Percentiles rank a stretch among this genome's conserved stretches.
phyloP scores from a whole-genome alignment of 345 rosid species.

The Viola odorata region DNA sequence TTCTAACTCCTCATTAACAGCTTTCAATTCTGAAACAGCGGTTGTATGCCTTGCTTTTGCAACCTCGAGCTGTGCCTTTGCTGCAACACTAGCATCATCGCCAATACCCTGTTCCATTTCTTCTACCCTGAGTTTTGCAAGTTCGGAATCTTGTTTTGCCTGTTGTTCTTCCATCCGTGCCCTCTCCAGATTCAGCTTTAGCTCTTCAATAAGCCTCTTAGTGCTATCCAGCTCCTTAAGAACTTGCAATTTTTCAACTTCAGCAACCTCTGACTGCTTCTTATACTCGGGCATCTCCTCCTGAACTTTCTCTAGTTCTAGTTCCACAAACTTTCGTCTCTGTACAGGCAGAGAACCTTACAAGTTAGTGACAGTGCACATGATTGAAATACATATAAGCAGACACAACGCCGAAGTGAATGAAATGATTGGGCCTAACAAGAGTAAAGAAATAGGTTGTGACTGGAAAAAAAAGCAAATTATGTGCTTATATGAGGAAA shows the following conservation, averaged over 20 bases:
- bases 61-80: constrained; percentile 92
- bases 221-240: constrained; percentile 70
- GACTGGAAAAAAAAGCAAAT: not conserved
- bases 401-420: not conserved
- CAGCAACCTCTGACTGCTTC: constrained; percentile 54
- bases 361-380: constrained; percentile 6
- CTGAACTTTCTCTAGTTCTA: constrained; percentile 63
- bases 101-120: constrained; percentile 94
- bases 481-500: not conserved
- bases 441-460: not conserved
- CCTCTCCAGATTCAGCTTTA: constrained; percentile 80
- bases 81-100: constrained; percentile 82
- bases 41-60: constrained; percentile 75
- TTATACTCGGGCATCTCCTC: constrained; percentile 62
- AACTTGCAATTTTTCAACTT: constrained; percentile 47
- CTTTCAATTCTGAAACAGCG: constrained; percentile 63
- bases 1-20: constrained; percentile 67
- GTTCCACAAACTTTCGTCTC: constrained; percentile 68
- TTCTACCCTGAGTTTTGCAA: constrained; percentile 79
- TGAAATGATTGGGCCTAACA: not conserved
- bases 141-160: constrained; percentile 89
- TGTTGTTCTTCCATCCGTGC: constrained; percentile 88
- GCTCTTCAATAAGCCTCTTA: constrained; percentile 76
- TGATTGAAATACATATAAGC: not conserved
- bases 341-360: constrained; percentile 20